phyloP scores from a whole-genome alignment of 257 asterid genomes.

The Cruciata laevipes region DNA sequence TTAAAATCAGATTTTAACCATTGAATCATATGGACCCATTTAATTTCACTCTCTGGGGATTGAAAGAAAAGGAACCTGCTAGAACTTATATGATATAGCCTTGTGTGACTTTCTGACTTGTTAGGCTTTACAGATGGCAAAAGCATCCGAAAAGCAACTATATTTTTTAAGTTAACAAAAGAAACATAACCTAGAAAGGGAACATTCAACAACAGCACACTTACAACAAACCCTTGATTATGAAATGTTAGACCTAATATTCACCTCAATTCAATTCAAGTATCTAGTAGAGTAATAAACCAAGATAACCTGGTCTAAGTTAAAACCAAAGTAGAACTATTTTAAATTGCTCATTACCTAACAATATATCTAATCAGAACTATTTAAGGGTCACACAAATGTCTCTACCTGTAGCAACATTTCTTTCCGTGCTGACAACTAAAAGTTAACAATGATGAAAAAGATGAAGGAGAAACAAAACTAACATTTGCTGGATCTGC shows the following conservation, averaged over 20 bases:
- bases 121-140: not conserved
- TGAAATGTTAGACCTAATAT: not conserved
- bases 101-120: not conserved
- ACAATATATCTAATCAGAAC: not conserved
- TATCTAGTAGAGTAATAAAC: not conserved
- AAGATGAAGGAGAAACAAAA: constrained; percentile 7
- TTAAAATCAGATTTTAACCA: not conserved
- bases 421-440: not conserved
- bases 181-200: not conserved
- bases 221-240: not conserved
- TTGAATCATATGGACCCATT: not conserved
- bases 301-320: not conserved
- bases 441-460: no score
- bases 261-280: not conserved
- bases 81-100: not conserved
- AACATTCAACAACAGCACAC: no score
- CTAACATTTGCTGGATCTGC: constrained; percentile 59
- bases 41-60: not conserved
- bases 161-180: not conserved
- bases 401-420: no score
- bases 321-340: not conserved
- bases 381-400: not conserved
- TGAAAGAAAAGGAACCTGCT: not conserved
- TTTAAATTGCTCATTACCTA: constrained; percentile 9
- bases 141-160: not conserved